Conservation (phyloP, 192 early-diverging fungal species). For the Chytriomyces hyalinus region DNA sequence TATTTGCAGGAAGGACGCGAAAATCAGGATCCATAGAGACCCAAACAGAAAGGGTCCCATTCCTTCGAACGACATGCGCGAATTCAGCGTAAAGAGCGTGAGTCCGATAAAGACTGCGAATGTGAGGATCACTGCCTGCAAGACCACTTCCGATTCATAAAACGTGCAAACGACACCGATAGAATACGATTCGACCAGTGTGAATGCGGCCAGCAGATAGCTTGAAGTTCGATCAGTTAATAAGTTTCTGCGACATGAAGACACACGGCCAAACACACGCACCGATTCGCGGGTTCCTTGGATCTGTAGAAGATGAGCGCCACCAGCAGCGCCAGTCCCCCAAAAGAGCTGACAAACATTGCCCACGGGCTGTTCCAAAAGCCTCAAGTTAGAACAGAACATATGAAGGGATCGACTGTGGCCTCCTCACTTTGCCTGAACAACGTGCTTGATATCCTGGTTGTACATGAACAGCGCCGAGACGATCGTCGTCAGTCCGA, state of each 20-base stretch:
- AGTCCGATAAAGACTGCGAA: slow-evolving; percentile 72
- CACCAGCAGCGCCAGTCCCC: slow-evolving; percentile 5
- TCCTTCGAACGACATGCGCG: slow-evolving; percentile 48
- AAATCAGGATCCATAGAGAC: slow-evolving; percentile 64
- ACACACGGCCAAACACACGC: background rate
- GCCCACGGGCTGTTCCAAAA: background rate
- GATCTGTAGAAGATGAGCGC: slow-evolving; percentile 20
- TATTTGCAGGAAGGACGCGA: slow-evolving; percentile 67
- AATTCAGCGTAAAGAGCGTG: slow-evolving; percentile 80
- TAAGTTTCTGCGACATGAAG: background rate
- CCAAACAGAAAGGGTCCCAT: slow-evolving; percentile 57
- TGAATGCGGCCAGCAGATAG: slow-evolving; percentile 67
- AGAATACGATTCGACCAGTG: slow-evolving; percentile 60
- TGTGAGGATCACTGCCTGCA: slow-evolving; percentile 77
- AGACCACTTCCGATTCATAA: slow-evolving; percentile 65
- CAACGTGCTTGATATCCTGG: slow-evolving; percentile 53
- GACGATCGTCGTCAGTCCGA: slow-evolving; percentile 61
- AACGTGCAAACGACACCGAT: slow-evolving; percentile 67
- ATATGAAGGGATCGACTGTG: too few species aligned
- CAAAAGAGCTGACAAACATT: background rate
- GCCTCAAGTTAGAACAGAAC: background rate
- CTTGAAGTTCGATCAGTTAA: slow-evolving; percentile 2
- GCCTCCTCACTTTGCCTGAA: slow-evolving; percentile 54
- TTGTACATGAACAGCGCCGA: slow-evolving; percentile 65
- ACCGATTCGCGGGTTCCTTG: slow-evolving; percentile 18